Evolutionary conservation across 2,329 filamentous ascomycete species (phyloP), one percentile per base, ranked within the genome.

Genomic region (Drechslerella coelobrocha): DNA sequence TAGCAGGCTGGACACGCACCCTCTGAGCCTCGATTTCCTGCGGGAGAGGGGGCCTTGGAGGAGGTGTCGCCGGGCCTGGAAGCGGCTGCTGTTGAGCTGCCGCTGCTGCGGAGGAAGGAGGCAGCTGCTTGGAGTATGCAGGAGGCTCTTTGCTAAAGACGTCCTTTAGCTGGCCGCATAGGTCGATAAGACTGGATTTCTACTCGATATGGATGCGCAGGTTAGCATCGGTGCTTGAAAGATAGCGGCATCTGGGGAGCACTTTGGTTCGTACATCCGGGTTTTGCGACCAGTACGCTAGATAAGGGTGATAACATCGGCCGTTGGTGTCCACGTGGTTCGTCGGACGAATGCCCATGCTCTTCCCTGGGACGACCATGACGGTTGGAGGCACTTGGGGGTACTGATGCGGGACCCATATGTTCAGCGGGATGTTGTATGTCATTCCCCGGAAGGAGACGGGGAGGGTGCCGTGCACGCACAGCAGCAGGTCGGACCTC

Each of bases 301-400:
- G 82, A 78, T 97, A 99, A 37, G 94, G 94, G 78, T 99, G 94
- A 78, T 97, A 99, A 73, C 97, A 86, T 78, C 90, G 88, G 24
- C 94, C 94, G 76, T 97, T 93, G 3, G 90, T 88, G 77, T 94
- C 92, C 69, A 99, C 92, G 81, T 99, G 92, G 78, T 99, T 94
- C 0, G 94, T 94, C 0, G 92, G 91, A 19, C 93, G 85, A 43
- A 99, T 88, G 74, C 89, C 81, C 91, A 99, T 97, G 73, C 87
- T 89, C 74, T 90, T 88, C 3, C 90, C 91, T 1, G 94, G 92
- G 5, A 88, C 92, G 43, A 97, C 91, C 78, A 96, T 97, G 66
- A 89, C 86, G 50, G 97, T 84, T 0, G 94, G 94, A 0, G 91
- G 84, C 76, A 96, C 91, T 72, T 86, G 84, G 0, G 94, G 94